phyloP scores from a whole-genome alignment of 2,329 filamentous ascomycete species.

The Botrytis tulipae region DNA sequence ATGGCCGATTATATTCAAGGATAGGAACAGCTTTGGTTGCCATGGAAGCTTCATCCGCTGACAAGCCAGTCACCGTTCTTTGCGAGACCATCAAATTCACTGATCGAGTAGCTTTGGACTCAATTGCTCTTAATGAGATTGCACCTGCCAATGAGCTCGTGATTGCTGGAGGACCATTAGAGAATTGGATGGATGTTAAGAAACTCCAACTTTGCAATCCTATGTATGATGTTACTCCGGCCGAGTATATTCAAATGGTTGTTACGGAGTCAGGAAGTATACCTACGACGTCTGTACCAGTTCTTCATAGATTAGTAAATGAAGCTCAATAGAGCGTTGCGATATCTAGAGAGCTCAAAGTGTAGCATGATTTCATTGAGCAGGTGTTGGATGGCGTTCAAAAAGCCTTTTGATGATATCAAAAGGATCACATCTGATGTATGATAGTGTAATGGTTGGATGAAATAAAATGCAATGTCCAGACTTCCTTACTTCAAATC shows the following conservation, averaged over 20 bases:
- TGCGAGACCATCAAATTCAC: slow-evolving; percentile 97
- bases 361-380: not conserved
- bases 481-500: not conserved
- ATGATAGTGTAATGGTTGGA: slow-evolving; percentile 26
- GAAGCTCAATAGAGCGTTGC: slow-evolving; percentile 33
- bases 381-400: slow-evolving; percentile 9
- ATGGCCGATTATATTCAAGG: slow-evolving; percentile 84
- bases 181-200: slow-evolving; percentile 56
- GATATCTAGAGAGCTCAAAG: not conserved
- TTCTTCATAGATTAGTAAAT: slow-evolving; percentile 60
- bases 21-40: slow-evolving; percentile 86
- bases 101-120: slow-evolving; percentile 83
- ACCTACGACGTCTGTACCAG: slow-evolving; percentile 80
- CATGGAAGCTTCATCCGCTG: slow-evolving; percentile 72
- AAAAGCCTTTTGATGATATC: slow-evolving; percentile 7
- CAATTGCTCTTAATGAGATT: slow-evolving; percentile 91
- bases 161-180: slow-evolving; percentile 42
- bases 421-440: slow-evolving; percentile 21
- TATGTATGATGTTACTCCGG: slow-evolving; percentile 89
- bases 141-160: slow-evolving; percentile 68
- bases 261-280: slow-evolving; percentile 88
- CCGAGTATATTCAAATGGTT: slow-evolving; percentile 82
- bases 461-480: not conserved
- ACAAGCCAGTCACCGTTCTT: slow-evolving; percentile 80
- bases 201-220: slow-evolving; percentile 67